Percentiles rank a stretch among this genome's conserved stretches.
These are phyloP conservation scores for Nicotiana paniculata DNA, from an alignment of 257 asterid species.

Conservation along the genomic window DNA sequence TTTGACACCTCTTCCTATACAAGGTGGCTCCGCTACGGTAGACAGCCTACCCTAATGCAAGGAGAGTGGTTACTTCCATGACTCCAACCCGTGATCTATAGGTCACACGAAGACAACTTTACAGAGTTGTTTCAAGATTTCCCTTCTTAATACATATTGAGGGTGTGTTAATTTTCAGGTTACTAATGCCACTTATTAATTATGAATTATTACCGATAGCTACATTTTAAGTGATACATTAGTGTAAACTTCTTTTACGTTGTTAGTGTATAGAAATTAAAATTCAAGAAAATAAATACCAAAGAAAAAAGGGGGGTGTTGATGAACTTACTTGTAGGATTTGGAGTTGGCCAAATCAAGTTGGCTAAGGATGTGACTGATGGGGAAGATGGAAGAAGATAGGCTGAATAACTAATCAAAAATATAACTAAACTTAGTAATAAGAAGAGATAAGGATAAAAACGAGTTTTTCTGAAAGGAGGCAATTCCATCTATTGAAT, in stretches of 20 bases:
- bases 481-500: conserved; percentile 14
- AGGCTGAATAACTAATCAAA: conserved; percentile 24
- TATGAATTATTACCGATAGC: no score
- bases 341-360: conserved; percentile 16
- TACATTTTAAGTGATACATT: background rate
- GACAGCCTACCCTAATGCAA: no score
- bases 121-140: no score
- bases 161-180: no score
- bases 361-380: conserved; percentile 37
- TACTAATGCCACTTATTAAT: no score
- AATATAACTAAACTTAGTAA: conserved; percentile 46
- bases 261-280: background rate
- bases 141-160: no score
- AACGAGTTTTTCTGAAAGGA: conserved; percentile 35
- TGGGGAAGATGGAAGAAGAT: conserved; percentile 32
- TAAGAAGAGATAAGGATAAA: conserved; percentile 38
- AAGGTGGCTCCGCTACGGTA: no score
- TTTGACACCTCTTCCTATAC: no score
- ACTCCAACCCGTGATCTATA: no score
- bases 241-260: no score
- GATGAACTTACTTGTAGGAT: conserved; percentile 14
- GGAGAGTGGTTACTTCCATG: no score
- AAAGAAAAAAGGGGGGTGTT: background rate
- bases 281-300: background rate
- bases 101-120: no score